These are phyloP conservation scores for Schizopora paradoxa DNA, from an alignment of 1,284 basidiomycete species.

Conservation along the genomic window DNA sequence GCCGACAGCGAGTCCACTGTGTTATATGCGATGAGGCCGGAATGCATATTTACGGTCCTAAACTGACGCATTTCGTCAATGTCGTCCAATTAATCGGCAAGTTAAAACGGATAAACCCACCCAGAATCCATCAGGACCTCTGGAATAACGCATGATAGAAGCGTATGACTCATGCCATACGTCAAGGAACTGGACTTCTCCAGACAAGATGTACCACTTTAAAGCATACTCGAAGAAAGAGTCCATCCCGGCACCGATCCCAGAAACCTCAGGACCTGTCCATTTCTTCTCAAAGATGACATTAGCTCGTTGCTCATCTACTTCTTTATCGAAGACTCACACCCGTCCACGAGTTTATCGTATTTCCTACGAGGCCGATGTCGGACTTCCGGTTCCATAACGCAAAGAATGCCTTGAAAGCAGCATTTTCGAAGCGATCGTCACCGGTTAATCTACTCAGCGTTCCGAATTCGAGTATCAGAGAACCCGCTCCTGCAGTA, in stretches of 20 bases:
- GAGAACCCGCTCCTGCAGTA: conserved; percentile 86
- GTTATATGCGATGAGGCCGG: conserved; percentile 62
- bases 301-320: too few species aligned
- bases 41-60: conserved; percentile 73
- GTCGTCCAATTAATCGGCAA: conserved; percentile 1
- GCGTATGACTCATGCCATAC: conserved; percentile 92
- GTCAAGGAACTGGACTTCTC: conserved; percentile 83
- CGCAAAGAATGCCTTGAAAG: conserved; percentile 82
- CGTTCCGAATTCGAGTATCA: conserved; percentile 90
- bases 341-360: conserved; percentile 74
- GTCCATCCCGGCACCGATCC: conserved; percentile 89
- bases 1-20: conserved; percentile 82
- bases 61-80: conserved; percentile 43
- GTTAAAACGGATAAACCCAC: conserved; percentile 37
- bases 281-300: conserved; percentile 13
- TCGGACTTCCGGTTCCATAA: conserved; percentile 86
- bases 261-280: conserved; percentile 57
- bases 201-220: conserved; percentile 86
- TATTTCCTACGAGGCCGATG: conserved; percentile 83
- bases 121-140: conserved; percentile 83
- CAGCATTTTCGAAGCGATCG: conserved; percentile 78
- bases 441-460: conserved; percentile 86
- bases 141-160: conserved; percentile 80
- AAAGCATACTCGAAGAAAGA: conserved; percentile 91
- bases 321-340: conserved; percentile 38